Evolutionary conservation across 306 rosid species (phyloP).

Genomic region (Lablab purpureus): DNA sequence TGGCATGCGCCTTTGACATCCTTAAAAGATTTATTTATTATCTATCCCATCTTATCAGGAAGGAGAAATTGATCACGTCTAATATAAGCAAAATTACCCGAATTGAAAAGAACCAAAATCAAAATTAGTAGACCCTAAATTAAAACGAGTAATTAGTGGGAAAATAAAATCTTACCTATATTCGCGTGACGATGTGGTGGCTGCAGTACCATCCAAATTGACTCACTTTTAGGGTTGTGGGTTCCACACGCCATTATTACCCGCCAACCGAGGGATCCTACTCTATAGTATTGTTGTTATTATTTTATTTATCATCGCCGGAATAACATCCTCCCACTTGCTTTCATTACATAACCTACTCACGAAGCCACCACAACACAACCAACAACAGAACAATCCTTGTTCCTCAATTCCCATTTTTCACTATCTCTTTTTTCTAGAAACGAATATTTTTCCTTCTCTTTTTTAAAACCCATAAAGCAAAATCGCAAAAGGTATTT

Average conservation of each 20-base stretch:
- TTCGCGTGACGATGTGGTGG: slow-evolving; percentile 53
- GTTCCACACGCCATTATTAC: slow-evolving; percentile 58
- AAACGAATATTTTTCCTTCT: background rate
- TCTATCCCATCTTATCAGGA: background rate
- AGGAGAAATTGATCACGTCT: slow-evolving; percentile 31
- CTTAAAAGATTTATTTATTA: background rate
- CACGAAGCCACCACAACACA: slow-evolving; percentile 8
- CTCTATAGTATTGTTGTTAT: background rate
- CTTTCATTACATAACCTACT: slow-evolving; percentile 46
- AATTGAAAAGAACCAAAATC: slow-evolving; percentile 17
- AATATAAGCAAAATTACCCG: slow-evolving; percentile 5
- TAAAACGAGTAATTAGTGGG: background rate
- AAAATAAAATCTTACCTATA: slow-evolving; percentile 38
- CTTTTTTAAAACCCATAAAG: slow-evolving; percentile 44
- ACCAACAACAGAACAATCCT: background rate
- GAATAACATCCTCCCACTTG: slow-evolving; percentile 44
- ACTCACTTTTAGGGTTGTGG: slow-evolving; percentile 24
- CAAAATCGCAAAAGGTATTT: slow-evolving; percentile 34
- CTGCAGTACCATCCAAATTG: slow-evolving; percentile 32
- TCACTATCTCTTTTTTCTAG: background rate
- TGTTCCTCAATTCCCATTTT: background rate
- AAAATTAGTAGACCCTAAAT: slow-evolving; percentile 33
- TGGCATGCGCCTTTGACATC: background rate
- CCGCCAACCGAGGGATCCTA: slow-evolving; percentile 51
- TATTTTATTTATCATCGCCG: background rate